These are phyloP conservation scores for Zychaea mexicana DNA, from an alignment of 371 early-diverging fungal genomes.

Conservation along the genomic window DNA sequence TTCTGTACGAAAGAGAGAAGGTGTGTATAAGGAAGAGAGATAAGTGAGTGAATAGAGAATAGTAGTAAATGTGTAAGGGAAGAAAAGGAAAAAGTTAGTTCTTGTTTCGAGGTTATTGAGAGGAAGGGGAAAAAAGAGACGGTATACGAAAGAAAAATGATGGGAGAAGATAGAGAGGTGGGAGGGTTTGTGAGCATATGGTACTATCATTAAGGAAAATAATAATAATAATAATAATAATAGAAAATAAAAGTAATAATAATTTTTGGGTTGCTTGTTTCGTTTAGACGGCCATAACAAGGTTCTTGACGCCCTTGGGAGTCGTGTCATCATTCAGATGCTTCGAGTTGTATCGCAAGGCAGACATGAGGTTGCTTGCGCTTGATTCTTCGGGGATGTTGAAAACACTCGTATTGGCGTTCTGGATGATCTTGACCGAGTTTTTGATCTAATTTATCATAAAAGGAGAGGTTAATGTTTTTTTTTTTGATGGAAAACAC, in stretches of 20 bases:
- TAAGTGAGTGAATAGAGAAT: too few species aligned
- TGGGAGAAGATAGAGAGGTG: too few species aligned
- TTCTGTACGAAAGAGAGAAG: too few species aligned
- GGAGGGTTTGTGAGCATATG: too few species aligned
- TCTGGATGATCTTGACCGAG: conserved; percentile 75
- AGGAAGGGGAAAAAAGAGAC: too few species aligned
- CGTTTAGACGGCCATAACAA: conserved; percentile 47
- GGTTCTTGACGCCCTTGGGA: conserved; percentile 72
- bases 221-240: too few species aligned
- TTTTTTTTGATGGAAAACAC: not conserved
- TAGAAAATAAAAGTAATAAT: not conserved
- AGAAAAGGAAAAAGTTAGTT: too few species aligned
- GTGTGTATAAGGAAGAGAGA: too few species aligned
- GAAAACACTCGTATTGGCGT: conserved; percentile 24
- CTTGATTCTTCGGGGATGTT: conserved; percentile 43
- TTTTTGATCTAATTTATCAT: conserved; percentile 50
- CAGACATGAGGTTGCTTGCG: conserved; percentile 71
- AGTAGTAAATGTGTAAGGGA: too few species aligned
- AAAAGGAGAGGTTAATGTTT: not conserved
- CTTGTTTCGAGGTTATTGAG: too few species aligned
- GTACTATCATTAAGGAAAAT: too few species aligned
- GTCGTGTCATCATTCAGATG: conserved; percentile 84
- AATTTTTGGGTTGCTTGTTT: not conserved
- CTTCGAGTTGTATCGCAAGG: conserved; percentile 79
- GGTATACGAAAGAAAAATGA: too few species aligned